Base-by-base conservation (phyloP, 768 basidiomycete genomes). In the Amanita muscaria region DNA sequence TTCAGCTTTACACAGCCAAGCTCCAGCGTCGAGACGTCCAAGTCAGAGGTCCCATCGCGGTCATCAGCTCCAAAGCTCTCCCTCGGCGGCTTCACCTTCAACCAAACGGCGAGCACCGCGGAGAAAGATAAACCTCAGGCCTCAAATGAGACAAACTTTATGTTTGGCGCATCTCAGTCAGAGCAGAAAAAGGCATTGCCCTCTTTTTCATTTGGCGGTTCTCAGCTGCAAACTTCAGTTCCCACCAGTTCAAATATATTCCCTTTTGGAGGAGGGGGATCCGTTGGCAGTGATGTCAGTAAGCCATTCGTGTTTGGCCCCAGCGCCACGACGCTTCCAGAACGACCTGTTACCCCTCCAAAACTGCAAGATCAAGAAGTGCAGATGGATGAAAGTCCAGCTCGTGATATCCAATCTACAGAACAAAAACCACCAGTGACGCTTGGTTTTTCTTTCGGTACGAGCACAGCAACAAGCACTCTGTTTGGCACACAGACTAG, bases 301-400 rank as follows among this genome's bases (percentile, higher is more conserved):
- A 78, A 77, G 51, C 58, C 72, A 9, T 83, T 84, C 49, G 32
- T 65, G 11, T 83, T 85, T 47, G 78, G 76, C 25, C 46, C 69
- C 10, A 51, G 53, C 24, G 43, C 55, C 11, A 51, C 64, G 9
- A 40, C 65, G 19, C 53, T 64, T 1, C 58, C 64, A 10, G 59
- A 67, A 21, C 67, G 80, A 16, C 69, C 83, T n/a, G 62, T 66
- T 4, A 86, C 83, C 0, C 83, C 83, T 8, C 85, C 85, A 3
- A 72, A 65, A 54, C 76, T 68, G 46, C 66, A 68, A 25, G 80
- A 79, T 35, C 72, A 79, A 39, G 85, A 85, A 48, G 74, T 83
- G 51, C 74, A 64, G 45, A 88, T 88, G 86, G 86, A 88, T 31
- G 86, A 88, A 60, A 88, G 86, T 51, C 86, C 86, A 1, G 77